Evolutionary conservation across 1,284 basidiomycete species (phyloP).

Genomic region (Prillingera fragicola): DNA sequence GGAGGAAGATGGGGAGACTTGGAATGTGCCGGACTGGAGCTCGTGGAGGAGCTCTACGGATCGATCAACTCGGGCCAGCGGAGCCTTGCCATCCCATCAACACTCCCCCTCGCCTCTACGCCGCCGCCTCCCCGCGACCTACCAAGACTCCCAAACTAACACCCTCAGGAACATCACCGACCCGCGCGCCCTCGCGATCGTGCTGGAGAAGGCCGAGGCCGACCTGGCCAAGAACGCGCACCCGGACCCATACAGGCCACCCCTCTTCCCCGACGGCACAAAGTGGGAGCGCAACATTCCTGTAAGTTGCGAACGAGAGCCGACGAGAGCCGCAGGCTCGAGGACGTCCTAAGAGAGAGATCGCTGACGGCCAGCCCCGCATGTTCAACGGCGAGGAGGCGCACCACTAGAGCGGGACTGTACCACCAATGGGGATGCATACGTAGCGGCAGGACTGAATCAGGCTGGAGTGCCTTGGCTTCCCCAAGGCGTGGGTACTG

Average conservation of each 20-base stretch:
- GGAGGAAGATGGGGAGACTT: too few relatives aligned
- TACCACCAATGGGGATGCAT: slow-evolving; percentile 10
- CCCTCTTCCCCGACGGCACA: slow-evolving; percentile 72
- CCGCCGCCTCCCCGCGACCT: not conserved
- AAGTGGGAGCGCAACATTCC: slow-evolving; percentile 61
- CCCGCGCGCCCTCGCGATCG: slow-evolving; percentile 73
- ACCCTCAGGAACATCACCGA: slow-evolving; percentile 73
- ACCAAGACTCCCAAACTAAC: slow-evolving; percentile 1
- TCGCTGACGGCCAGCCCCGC: slow-evolving; percentile 31
- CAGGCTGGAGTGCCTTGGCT: too few relatives aligned
- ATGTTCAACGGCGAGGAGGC: slow-evolving; percentile 43
- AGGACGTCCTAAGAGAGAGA: too few relatives aligned
- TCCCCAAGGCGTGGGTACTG: too few relatives aligned
- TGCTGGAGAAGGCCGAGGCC: slow-evolving; percentile 77
- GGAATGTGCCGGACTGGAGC: too few relatives aligned
- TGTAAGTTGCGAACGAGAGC: slow-evolving; percentile 35
- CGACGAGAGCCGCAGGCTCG: too few relatives aligned
- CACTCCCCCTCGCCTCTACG: not conserved
- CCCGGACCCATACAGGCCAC: slow-evolving; percentile 82
- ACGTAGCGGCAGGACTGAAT: not conserved
- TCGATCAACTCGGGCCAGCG: too few relatives aligned
- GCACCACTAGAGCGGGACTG: slow-evolving; percentile 22
- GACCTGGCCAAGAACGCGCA: slow-evolving; percentile 63
- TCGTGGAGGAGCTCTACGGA: too few relatives aligned
- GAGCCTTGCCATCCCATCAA: too few relatives aligned